Percentiles rank a stretch among this genome's conserved stretches.
Conservation (phyloP, 2,329 filamentous ascomycete genomes). For the Penicillium sp. region DNA sequence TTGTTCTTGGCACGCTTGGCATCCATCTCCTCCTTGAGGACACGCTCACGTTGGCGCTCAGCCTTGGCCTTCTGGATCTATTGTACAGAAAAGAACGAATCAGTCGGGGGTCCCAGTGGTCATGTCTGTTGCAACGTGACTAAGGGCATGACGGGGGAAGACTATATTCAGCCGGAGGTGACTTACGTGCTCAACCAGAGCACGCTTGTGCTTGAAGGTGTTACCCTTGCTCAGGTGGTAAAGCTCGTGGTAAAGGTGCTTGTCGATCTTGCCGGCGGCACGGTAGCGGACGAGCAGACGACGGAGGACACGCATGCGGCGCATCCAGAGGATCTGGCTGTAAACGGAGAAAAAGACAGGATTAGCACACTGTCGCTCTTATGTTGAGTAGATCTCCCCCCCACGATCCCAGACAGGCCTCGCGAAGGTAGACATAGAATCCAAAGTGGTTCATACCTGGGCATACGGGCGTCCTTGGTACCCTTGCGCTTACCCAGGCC, state of each 20-base stretch:
- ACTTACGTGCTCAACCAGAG: conserved; percentile 98
- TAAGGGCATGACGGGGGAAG: not conserved
- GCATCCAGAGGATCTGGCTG: conserved; percentile 99
- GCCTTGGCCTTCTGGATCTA: conserved; percentile 99
- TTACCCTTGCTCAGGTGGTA: conserved; percentile 99
- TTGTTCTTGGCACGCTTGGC: conserved; percentile 99
- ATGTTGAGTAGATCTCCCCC: not conserved
- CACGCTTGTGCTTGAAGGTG: conserved; percentile 99
- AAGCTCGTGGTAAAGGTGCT: conserved; percentile 99
- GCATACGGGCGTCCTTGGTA: conserved; percentile 99
- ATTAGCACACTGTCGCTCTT: conserved; percentile 18
- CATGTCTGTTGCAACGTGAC: not conserved
- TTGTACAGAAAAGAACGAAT: conserved; percentile 28
- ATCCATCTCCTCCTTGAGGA: conserved; percentile 99
- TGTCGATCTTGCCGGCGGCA: conserved; percentile 99
- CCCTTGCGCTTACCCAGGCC: conserved; percentile 99
- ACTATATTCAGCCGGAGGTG: not conserved
- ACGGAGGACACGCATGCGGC: conserved; percentile 97
- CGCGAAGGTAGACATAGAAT: no score
- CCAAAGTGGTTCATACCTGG: conserved; percentile 62
- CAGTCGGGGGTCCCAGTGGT: conserved; percentile 12
- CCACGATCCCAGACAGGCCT: no score
- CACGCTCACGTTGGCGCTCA: conserved; percentile 94
- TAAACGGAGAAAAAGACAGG: conserved; percentile 31
- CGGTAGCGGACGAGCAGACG: conserved; percentile 99